Evolutionary conservation across 371 early-diverging fungal genomes (phyloP).

Genomic region (Mucor irregularis): DNA sequence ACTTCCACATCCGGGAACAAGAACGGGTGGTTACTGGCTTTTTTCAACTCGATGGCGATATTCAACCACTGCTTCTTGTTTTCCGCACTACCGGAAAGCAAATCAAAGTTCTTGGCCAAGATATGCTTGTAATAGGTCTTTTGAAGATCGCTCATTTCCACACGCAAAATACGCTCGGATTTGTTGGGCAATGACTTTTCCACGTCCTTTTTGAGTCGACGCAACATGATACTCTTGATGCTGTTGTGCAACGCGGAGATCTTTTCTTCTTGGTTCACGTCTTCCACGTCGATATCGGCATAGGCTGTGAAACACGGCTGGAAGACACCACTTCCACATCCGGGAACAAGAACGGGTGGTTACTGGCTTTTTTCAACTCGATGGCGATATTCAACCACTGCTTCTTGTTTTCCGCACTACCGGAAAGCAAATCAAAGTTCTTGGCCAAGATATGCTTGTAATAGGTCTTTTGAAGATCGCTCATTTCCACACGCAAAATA

Average conservation of each 20-base stretch:
- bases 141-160: constrained; percentile 90
- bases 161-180: constrained; percentile 92
- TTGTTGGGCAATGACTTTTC: constrained; percentile 96
- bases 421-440: constrained; percentile 89
- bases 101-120: constrained; percentile 88
- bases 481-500: constrained; percentile 92
- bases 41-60: constrained; percentile 97
- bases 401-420: constrained; percentile 81
- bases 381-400: constrained; percentile 94
- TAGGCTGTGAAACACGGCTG: constrained; percentile 61
- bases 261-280: constrained; percentile 75
- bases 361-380: constrained; percentile 98
- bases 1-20: constrained; percentile 92
- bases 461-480: constrained; percentile 85
- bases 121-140: constrained; percentile 92
- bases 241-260: constrained; percentile 84
- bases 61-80: constrained; percentile 90
- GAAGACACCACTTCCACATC: constrained; percentile 78
- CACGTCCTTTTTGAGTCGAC: constrained; percentile 97
- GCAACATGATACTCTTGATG: constrained; percentile 88
- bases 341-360: constrained; percentile 97
- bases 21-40: constrained; percentile 99
- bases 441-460: constrained; percentile 93
- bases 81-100: constrained; percentile 82
- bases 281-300: constrained; percentile 59